phyloP scores from a whole-genome alignment of 2,329 filamentous ascomycete species.

The Neofusicoccum laricinum region DNA sequence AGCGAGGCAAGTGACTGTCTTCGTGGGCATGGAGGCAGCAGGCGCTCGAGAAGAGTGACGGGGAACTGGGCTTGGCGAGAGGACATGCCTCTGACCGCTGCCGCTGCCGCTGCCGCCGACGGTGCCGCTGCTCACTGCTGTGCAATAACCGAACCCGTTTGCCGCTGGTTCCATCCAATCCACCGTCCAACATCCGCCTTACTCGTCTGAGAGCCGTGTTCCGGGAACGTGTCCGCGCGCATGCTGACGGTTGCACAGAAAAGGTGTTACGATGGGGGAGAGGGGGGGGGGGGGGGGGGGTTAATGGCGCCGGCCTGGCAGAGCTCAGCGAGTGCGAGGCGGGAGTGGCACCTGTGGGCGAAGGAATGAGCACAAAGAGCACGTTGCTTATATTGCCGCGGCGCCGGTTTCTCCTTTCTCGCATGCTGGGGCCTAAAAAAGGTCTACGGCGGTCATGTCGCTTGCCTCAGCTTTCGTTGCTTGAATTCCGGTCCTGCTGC shows the following conservation, averaged over 20 bases:
- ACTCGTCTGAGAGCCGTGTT: not conserved
- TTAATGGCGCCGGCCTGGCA: no score
- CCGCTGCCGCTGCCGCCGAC: not conserved
- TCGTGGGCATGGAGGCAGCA: no score
- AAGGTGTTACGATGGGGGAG: not conserved
- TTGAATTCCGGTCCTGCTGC: no score
- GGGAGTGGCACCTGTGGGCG: not conserved
- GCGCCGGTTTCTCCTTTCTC: constrained; percentile 3
- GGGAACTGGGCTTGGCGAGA: no score
- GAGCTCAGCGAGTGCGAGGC: not conserved
- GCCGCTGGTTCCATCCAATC: no score
- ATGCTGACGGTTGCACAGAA: constrained; percentile 4
- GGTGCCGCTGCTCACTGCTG: not conserved
- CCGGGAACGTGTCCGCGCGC: constrained; percentile 6
- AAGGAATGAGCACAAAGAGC: not conserved
- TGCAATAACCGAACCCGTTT: no score
- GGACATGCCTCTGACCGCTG: no score
- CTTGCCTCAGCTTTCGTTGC: no score
- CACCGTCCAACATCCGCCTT: no score
- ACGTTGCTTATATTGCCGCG: constrained; percentile 11
- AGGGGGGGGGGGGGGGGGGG: no score
- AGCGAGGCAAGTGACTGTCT: no score
- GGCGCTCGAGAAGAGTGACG: no score
- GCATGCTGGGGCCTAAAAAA: not conserved
- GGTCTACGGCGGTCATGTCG: not conserved